These are phyloP conservation scores for Fusarium circinatum DNA, from an alignment of 2,329 filamentous ascomycete genomes.

Conservation along the genomic window DNA sequence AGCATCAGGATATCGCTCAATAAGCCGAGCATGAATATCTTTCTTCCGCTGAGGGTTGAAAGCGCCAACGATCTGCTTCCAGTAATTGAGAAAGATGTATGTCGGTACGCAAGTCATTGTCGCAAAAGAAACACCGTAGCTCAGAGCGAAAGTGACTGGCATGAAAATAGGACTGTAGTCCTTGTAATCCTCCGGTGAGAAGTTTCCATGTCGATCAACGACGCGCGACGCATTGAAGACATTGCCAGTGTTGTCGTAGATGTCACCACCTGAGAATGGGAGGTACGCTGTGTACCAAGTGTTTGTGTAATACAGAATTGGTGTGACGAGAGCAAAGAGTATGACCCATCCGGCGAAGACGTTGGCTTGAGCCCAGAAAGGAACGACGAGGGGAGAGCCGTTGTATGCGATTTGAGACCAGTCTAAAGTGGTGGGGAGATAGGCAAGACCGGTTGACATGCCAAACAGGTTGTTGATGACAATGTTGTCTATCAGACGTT, in stretches of 20 bases:
- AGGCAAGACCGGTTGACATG: neutral
- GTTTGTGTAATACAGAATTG: conserved; percentile 1
- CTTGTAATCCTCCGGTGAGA: neutral
- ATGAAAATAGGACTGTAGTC: neutral
- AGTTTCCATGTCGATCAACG: neutral
- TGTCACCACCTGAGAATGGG: neutral
- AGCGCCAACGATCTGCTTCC: neutral
- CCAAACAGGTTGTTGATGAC: neutral
- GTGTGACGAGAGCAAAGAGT: neutral
- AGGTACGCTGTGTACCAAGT: neutral
- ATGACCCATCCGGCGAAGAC: neutral
- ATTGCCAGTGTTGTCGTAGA: neutral
- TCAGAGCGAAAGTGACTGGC: neutral
- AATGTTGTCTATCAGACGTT: neutral
- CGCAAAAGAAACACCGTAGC: neutral
- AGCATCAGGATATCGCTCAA: neutral
- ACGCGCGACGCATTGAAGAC: neutral
- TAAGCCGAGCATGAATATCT: neutral
- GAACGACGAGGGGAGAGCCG: neutral
- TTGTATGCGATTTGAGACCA: conserved; percentile 8
- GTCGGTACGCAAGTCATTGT: conserved; percentile 3
- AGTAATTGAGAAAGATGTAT: neutral
- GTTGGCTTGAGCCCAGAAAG: neutral
- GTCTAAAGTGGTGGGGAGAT: neutral
- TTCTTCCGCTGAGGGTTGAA: neutral